Evolutionary conservation across 2,329 filamentous ascomycete species (phyloP), one percentile per base, ranked within the genome.

Genomic region (Emmonsiellopsis sp.): DNA sequence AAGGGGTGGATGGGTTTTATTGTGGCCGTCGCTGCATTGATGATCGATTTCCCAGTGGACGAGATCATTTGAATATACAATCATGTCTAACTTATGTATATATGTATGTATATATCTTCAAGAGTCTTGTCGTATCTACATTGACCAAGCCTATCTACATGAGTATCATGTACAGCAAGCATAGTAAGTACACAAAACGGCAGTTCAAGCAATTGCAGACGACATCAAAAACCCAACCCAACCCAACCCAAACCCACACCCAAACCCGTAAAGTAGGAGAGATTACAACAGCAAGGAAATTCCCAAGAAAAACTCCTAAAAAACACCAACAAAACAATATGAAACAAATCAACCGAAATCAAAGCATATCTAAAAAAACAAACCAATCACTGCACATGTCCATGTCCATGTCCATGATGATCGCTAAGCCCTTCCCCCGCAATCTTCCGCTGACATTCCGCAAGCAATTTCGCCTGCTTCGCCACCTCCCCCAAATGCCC

Each of bases 401-500:
- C 35, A 50, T 38, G 47, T 40, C 26, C 34, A 50, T 35, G 37
- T 52, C 55, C 52, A 55, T 68, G 64, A 49, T 68, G 65, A 54
- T 68, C 50, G 5, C 54, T 42, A 52, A 60, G 34, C 9, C 57
- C 55, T 16, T 58, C 38, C 40, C 54, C 37, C 11, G 57, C 63
- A 51, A 59, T 51, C 16, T 20, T 55, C 60, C 78, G 80, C 65
- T 87, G 84, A 64, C 88, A 92, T 69, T 89, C 87, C 43, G 83
- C 80, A 60, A 91, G 73, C 54, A 92, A 87, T 51, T 82, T 80
- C 10, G 88, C 86, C 72, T 94, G 89, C 63, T 84, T 84, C 30
- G 85, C 85, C 1, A 95, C 84, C 63, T 95, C 87, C 3, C 82
- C 85, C 48, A 95, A 75, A 44, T 82, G 79, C 13, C 86, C 78